These are phyloP conservation scores for Nicotiana knightiana DNA, from an alignment of 257 asterid genomes.

Conservation along the genomic window DNA sequence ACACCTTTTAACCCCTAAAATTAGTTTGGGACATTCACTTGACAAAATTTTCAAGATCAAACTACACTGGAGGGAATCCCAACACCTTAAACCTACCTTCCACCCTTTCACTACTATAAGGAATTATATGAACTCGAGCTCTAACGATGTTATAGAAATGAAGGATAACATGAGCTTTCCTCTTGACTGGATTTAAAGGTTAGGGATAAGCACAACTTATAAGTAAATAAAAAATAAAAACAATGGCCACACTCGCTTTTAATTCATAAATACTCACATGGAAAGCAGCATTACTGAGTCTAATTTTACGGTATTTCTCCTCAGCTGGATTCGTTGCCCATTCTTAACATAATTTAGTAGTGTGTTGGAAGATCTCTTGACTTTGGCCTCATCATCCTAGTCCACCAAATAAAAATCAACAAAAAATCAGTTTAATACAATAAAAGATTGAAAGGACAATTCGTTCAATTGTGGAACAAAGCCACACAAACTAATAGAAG, in stretches of 20 bases:
- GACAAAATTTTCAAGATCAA: too few relatives aligned
- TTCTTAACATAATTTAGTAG: conserved; percentile 69
- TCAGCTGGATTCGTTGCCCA: conserved; percentile 71
- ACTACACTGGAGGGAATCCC: too few relatives aligned
- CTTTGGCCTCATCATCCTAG: conserved; percentile 83
- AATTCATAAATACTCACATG: conserved; percentile 45
- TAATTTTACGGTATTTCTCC: conserved; percentile 88
- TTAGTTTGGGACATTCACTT: neutral
- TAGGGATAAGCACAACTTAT: neutral
- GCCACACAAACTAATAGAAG: neutral
- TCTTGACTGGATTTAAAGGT: neutral
- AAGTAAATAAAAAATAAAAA: neutral
- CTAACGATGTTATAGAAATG: neutral
- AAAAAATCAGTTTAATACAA: neutral
- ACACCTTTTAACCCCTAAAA: conserved; percentile 17
- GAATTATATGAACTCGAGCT: neutral
- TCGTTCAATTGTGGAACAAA: neutral
- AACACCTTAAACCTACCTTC: too few relatives aligned
- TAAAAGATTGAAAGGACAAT: neutral
- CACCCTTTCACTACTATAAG: neutral
- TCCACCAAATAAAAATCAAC: conserved; percentile 16
- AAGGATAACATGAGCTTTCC: neutral
- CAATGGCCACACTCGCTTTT: neutral
- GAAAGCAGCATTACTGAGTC: conserved; percentile 65
- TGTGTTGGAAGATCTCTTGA: conserved; percentile 78